Evolutionary conservation across 345 rosid species (phyloP).

Genomic region (Camelina neglecta): DNA sequence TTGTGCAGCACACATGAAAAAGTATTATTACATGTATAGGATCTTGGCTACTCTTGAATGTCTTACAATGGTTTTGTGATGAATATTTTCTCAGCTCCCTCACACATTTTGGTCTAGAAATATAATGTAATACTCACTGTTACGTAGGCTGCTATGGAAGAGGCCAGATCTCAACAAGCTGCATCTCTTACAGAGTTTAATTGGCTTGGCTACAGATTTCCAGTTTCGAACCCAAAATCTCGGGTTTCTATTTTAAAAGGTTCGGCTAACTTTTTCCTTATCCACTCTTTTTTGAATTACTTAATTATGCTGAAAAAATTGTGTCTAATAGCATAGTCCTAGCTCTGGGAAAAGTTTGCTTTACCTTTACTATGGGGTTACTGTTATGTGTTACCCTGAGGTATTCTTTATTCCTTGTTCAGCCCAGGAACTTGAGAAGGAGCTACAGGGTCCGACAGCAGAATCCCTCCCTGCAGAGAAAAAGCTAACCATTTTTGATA

Average conservation of each 20-base stretch:
- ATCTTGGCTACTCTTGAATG: neutral
- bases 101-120: slow-evolving; percentile 7
- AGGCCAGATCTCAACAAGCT: slow-evolving; percentile 98
- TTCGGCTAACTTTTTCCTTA: slow-evolving; percentile 33
- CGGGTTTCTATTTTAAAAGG: slow-evolving; percentile 95
- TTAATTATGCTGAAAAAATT: slow-evolving; percentile 8
- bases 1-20: slow-evolving; percentile 8
- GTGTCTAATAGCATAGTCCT: slow-evolving; percentile 12
- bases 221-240: slow-evolving; percentile 91
- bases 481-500: slow-evolving; percentile 76
- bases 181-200: slow-evolving; percentile 93
- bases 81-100: slow-evolving; percentile 9
- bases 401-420: slow-evolving; percentile 42
- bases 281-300: slow-evolving; percentile 18
- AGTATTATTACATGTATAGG: slow-evolving; percentile 5
- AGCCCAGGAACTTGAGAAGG: slow-evolving; percentile 99
- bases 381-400: slow-evolving; percentile 22
- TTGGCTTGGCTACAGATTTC: slow-evolving; percentile 96
- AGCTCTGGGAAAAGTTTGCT: slow-evolving; percentile 13
- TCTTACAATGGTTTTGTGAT: neutral
- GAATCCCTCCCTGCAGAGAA: slow-evolving; percentile 83
- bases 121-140: slow-evolving; percentile 18
- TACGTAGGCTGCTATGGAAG: slow-evolving; percentile 91
- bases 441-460: slow-evolving; percentile 72
- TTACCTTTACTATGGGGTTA: slow-evolving; percentile 11